Evolutionary conservation across 2,329 filamentous ascomycete genomes (phyloP), one percentile per base, ranked within the genome.

Genomic region (Penicillium janthinellum): DNA sequence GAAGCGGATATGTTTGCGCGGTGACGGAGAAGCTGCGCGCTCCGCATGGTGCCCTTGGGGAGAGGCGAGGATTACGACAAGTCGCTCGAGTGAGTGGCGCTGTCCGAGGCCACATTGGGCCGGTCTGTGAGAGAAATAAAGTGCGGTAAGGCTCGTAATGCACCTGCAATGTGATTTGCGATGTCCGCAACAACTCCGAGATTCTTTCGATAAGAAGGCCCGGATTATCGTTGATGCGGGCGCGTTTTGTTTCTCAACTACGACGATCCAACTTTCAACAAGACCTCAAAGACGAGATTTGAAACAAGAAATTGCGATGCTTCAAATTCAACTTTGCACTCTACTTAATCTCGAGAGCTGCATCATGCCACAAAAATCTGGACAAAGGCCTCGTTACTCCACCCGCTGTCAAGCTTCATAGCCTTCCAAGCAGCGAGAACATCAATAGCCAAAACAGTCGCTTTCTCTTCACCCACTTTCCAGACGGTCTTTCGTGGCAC

Each of bases 331-430:
- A 39, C 28, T 4, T 4, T 8, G 10, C 5, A 15, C 4, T 39
- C 28, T 38, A 37, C 38, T 6, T 42, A 17, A 14, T 37, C 10
- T 37, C 17, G 11, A 4, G 22, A 37, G 47, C 10, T 22, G 8
- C 12, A 42, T 68, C 47, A 77, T 15, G 64, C 67, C 31, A 83
- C 72, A 62, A 83, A 88, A 5, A 92, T 74, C 71, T 88, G 88
- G 44, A 96, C 78, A 61, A 85, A 82, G 39, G 92, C 83, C 73
- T 96, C 90, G 72, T 96, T 96, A 64, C 87, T 89, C 88, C 90
- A 96, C 7, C 89, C 87, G 39, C 85, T 83, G 59, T 86, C 78
- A 57, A 95, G 80, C 0, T 82, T 84, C 79, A 92, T 83, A 68
- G 90, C 86, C 48, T 84, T 83, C 92, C 92, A 98, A 0, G 94